Base-by-base conservation (phyloP, 2,329 filamentous ascomycete genomes). In the Fusarium sp. region DNA sequence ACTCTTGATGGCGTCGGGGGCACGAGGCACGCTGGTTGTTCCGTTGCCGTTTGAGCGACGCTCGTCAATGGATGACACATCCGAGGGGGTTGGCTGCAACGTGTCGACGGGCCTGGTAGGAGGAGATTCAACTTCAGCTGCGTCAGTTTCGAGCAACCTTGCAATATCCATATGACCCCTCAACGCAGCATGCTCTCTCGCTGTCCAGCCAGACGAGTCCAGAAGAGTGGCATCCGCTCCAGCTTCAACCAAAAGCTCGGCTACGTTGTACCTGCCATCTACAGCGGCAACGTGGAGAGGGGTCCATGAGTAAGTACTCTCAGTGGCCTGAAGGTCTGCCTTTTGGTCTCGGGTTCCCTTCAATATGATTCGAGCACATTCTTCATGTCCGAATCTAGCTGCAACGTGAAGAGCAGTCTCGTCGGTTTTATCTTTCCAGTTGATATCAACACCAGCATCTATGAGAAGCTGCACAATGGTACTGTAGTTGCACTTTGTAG, bases 331-430 rank as follows among this genome's bases (percentile, higher is more conserved):
- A 1, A 94, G 82, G 65, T 97, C 82, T 1, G 90, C 89, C 74
- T 90, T 93, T 71, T 96, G 92, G 43, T 87, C 83, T 7, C 84
- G 80, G 1, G 87, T 90, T 4, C 92, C 92, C 17, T 89, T 84
- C 4, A 98, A 78, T 22, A 99, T 82, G 22, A 93, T 88, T 60
- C 85, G 87, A 15, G 92, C 93, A 76, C 94, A 98, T 64, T 94
- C 87, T 17, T 87, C 85, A 75, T 97, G 92, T 17, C 94, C 94
- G 73, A 95, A 96, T 44, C 94, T 90, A 56, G 96, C 94, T 48
- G 96, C 96, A 71, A 97, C 86, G 77, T 98, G 96, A 39, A 99
- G 82, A 4, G 95, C 94, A 11, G 94, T 96, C 79, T 99, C 96
- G 17, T 94, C 94, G 53, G 91, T 90, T 66, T 92, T 89, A 76